Base-by-base conservation (phyloP, 2,329 filamentous ascomycete species). In the Chaetomiaceae sp. region DNA sequence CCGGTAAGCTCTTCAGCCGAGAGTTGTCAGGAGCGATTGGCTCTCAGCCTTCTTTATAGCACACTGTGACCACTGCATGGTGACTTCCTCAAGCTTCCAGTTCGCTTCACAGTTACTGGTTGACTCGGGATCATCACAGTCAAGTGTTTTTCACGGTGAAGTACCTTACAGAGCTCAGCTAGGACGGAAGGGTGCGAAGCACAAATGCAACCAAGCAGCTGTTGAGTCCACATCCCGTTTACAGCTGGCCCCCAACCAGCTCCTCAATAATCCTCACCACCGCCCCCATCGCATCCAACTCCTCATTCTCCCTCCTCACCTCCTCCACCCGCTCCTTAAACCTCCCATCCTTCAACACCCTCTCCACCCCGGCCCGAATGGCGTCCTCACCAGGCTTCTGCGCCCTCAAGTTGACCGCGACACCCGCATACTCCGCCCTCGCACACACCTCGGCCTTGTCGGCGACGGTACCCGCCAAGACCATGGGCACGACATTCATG, bases 401-500 rank as follows among this genome's bases (percentile, higher is more conserved):
- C 0, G 69, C 72, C 31, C 61, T 58, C 19, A 79, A 63, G 58
- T 78, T 76, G 36, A 76, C 65, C 0, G 72, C 76, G 5, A 77
- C 63, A 8, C 75, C 76, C 1, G 71, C 68, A 61, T 66, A 72
- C 54, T 74, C 71, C 3, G 69, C 71, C 1, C 75, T 67, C 40
- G 68, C 64, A 2, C 67, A 66, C 12, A 73, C 69, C 57, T 76
- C 72, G 2, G 66, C 63, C 63, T 75, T 75, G 44, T 74, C 73
- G 33, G 70, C 70, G 22, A 64, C 67, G 17, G 64, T 61, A 1
- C 76, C 76, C 0, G 73, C 70, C 22, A 78, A 62, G 2, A 80
- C 71, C 61, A 78, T 69, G 1, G 76, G 76, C 19, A 77, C 71
- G 0, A 74, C 74, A 51, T 74, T 70, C 27, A 69, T 66, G 3